Base-by-base conservation (phyloP, 2,329 filamentous ascomycete genomes). In the Venturia pyrina region DNA sequence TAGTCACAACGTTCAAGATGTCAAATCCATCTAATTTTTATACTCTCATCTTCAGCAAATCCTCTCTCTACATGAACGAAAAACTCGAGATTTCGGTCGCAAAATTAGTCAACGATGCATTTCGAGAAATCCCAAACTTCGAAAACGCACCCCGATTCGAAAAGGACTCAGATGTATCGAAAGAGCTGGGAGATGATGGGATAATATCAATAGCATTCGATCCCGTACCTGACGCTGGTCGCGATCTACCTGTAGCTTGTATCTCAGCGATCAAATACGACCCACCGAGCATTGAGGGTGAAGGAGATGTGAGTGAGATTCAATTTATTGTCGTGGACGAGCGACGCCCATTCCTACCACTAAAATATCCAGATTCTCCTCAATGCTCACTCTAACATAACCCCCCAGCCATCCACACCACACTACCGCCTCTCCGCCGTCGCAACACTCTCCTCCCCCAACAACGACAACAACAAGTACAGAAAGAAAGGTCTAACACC, bases 11-110 rank as follows among this genome's bases (percentile, higher is more conserved):
- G 5, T n/a, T 32, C 24, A 21, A 15, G 1, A 57, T 57, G 53
- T 17, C 53, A 57, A 10, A 57, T 13, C 53, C 28, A 34, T 7
- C 6, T 4, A 37, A 57, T 37, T 57, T 57, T 28, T 57, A 57
- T 28, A 57, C 53, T 28, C 28, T 57, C 3, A 2, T 57, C 53
- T 57, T 57, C 53, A 57, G 8, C 13, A 17, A 59, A 59, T 15
- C 53, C 32, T 59, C 28, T 15, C 53, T 59, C 28, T 37, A 59
- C 53, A 59, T 59, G 53, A 59, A 59, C 53, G 15, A 59, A 59
- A 11, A 24, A 24, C 28, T 59, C 19, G 53, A 59, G 37, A n/a
- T 32, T 2, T 13, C 28, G 11, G n/a, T 59, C 3, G 53, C 53
- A 59, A 57, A 28, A 2, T 13, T 57, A 32, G 53, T 57, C 13